Conservation (phyloP, 140 eudicot species). For the Anethum foeniculum region DNA sequence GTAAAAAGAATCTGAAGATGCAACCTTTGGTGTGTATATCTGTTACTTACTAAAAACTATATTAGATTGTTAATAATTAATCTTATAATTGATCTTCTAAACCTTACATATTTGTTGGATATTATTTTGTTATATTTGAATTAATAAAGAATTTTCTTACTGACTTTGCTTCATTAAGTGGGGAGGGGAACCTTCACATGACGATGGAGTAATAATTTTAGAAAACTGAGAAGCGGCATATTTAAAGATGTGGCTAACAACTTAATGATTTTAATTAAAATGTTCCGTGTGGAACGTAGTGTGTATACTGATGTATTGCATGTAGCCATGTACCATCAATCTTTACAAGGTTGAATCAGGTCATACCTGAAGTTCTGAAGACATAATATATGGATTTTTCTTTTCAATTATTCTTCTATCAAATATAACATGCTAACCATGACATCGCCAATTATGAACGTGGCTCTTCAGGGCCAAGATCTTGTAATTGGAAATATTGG, state of each 20-base stretch:
- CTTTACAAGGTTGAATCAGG: not conserved
- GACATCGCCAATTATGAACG: not conserved
- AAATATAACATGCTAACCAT: not conserved
- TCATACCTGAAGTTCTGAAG: not conserved
- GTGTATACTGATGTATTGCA: not conserved
- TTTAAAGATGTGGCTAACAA: not conserved
- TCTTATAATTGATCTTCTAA: not conserved
- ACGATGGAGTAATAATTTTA: not conserved
- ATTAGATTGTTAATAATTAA: not conserved
- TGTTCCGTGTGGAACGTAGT: not conserved
- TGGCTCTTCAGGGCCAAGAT: slow-evolving; percentile 60
- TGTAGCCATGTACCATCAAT: not conserved
- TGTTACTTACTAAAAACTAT: too few species aligned
- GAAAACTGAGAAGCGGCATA: not conserved
- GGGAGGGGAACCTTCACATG: not conserved
- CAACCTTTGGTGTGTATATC: not conserved
- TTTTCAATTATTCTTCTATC: not conserved
- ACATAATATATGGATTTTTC: not conserved
- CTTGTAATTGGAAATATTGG: slow-evolving; percentile 86
- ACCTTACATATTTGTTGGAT: not conserved
- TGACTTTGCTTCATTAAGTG: not conserved
- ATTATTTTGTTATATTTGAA: not conserved
- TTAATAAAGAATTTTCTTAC: not conserved
- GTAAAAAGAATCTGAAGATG: not conserved
- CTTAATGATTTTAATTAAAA: not conserved